phyloP scores from a whole-genome alignment of 2,329 filamentous ascomycete species.

The Aspergillus fischeri region DNA sequence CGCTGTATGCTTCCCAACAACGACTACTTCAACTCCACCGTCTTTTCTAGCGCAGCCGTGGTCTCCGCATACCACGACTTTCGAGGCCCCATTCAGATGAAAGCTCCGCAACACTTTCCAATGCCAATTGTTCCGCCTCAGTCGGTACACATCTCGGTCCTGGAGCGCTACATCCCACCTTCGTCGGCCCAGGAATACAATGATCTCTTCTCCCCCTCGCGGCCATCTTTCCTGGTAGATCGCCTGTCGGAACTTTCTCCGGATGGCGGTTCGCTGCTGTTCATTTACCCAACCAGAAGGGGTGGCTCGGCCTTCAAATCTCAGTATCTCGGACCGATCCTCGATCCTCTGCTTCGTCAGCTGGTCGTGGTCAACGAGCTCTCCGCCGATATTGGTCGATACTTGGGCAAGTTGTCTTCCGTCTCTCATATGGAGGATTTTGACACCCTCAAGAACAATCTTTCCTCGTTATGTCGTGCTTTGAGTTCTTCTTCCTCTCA shows the following conservation, averaged over 20 bases:
- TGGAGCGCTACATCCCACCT: slow-evolving; percentile 64
- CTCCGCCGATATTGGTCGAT: slow-evolving; percentile 52
- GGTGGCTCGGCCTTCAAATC: slow-evolving; percentile 57
- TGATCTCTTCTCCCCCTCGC: slow-evolving; percentile 53
- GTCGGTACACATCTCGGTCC: slow-evolving; percentile 57
- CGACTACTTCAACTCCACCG: slow-evolving; percentile 59
- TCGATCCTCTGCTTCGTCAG: slow-evolving; percentile 58
- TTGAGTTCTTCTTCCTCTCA: slow-evolving; percentile 37
- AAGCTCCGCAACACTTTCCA: slow-evolving; percentile 47
- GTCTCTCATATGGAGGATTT: slow-evolving; percentile 54
- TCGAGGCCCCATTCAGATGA: slow-evolving; percentile 40
- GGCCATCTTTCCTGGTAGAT: slow-evolving; percentile 57
- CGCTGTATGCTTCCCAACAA: slow-evolving; percentile 45
- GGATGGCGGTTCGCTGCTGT: slow-evolving; percentile 54
- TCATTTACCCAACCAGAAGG: slow-evolving; percentile 58
- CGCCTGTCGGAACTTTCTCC: slow-evolving; percentile 57
- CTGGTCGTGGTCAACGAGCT: slow-evolving; percentile 57
- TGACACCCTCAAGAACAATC: slow-evolving; percentile 43
- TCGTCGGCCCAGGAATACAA: slow-evolving; percentile 55
- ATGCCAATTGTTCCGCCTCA: slow-evolving; percentile 57
- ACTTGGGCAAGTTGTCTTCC: slow-evolving; percentile 52
- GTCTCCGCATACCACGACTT: slow-evolving; percentile 57
- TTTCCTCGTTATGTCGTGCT: slow-evolving; percentile 37
- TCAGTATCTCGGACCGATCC: slow-evolving; percentile 57
- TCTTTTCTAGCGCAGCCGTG: slow-evolving; percentile 60